phyloP scores from a whole-genome alignment of 345 rosid species.

The Boechera retrofracta region DNA sequence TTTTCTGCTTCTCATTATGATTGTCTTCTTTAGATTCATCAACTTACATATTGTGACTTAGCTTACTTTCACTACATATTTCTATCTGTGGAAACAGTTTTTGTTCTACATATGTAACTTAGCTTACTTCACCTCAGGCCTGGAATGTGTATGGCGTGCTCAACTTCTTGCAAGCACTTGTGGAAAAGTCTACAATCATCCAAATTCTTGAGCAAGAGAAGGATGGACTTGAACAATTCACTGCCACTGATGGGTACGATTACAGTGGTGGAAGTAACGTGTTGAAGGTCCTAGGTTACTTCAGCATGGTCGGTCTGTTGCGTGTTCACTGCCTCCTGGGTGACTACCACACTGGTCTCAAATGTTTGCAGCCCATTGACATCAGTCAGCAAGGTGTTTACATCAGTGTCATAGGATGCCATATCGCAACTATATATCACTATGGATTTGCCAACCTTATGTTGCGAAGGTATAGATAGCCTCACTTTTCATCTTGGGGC shows the following conservation, averaged over 20 bases:
- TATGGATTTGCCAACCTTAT: conserved; percentile 97
- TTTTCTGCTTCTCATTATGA: neutral
- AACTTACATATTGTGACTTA: no score
- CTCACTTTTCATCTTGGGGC: neutral
- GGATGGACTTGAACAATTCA: conserved; percentile 90
- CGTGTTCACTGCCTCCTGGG: conserved; percentile 97
- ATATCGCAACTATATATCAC: conserved; percentile 90
- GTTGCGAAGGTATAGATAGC: conserved; percentile 72
- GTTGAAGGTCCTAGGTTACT: conserved; percentile 94
- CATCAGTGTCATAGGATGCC: conserved; percentile 92
- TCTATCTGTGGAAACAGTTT: no score
- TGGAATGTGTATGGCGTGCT: conserved; percentile 99
- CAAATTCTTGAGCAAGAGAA: conserved; percentile 94
- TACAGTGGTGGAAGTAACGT: conserved; percentile 97
- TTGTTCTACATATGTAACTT: no score
- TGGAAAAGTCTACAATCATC: conserved; percentile 85
- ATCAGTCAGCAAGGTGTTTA: conserved; percentile 93
- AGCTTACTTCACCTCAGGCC: conserved; percentile 47
- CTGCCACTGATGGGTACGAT: conserved; percentile 96
- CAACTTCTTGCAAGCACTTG: conserved; percentile 96
- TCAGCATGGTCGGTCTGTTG: conserved; percentile 95
- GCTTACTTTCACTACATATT: no score
- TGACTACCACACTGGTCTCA: conserved; percentile 93
- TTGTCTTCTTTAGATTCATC: no score
- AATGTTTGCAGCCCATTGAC: conserved; percentile 93